These are phyloP conservation scores for Uronychia binucleata DNA, from an alignment of 73 alveolate genomes.

Conservation along the genomic window DNA sequence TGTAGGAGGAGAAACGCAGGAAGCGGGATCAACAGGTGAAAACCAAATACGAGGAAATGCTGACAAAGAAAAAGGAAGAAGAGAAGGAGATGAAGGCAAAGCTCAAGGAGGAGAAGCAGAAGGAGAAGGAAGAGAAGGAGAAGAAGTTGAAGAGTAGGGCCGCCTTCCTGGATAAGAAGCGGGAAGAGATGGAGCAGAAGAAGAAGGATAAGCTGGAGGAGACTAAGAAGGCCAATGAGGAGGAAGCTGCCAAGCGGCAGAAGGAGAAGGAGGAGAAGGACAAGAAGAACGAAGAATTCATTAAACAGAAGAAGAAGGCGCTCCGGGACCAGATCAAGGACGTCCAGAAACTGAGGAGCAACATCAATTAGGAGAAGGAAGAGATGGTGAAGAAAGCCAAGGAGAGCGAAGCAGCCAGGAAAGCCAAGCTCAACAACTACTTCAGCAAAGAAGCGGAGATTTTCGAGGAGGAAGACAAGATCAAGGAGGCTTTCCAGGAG, in stretches of 20 bases:
- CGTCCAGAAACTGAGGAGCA: slow-evolving; percentile 17
- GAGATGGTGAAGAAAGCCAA: slow-evolving; percentile 30
- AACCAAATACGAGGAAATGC: slow-evolving; percentile 16
- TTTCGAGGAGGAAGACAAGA: slow-evolving; percentile 43
- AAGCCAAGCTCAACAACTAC: slow-evolving; percentile 29
- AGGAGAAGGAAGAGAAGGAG: slow-evolving; percentile 11
- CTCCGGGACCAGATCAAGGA: slow-evolving; percentile 24
- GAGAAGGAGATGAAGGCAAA: slow-evolving; percentile 9
- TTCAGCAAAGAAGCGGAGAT: slow-evolving; percentile 17
- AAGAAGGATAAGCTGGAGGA: slow-evolving; percentile 6
- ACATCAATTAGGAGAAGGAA: slow-evolving; percentile 13
- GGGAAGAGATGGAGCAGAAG: slow-evolving; percentile 22
- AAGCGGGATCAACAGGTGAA: not conserved
- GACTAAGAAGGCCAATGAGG: slow-evolving; percentile 27
- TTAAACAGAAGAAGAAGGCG: slow-evolving; percentile 30
- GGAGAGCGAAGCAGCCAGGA: slow-evolving; percentile 6
- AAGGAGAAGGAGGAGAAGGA: slow-evolving; percentile 10
- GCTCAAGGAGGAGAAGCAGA: slow-evolving; percentile 36
- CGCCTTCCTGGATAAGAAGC: slow-evolving; percentile 35
- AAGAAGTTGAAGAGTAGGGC: slow-evolving; percentile 8
- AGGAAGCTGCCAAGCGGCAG: slow-evolving; percentile 21
- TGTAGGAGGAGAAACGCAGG: not conserved
- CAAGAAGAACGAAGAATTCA: slow-evolving; percentile 8
- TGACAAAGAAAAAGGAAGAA: slow-evolving; percentile 8
- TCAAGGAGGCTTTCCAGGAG: slow-evolving; percentile 36